Evolutionary conservation across 2,329 filamentous ascomycete genomes (phyloP).

Genomic region (Aspergillus sclerotialis): DNA sequence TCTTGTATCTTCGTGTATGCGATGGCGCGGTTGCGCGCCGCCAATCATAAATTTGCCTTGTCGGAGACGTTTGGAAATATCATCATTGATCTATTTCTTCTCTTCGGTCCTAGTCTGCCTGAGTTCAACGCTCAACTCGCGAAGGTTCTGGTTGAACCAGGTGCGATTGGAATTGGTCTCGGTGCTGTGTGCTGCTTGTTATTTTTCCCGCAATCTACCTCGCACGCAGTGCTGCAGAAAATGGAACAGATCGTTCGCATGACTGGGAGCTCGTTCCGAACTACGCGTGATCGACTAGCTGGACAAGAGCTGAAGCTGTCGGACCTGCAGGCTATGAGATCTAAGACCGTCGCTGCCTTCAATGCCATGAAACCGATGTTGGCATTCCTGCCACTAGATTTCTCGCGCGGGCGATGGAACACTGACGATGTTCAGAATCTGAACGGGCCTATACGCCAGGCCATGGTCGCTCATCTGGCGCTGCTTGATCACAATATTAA

Average conservation of each 20-base stretch:
- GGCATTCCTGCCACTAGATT: conserved; percentile 41
- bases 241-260: conserved; percentile 23
- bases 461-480: conserved; percentile 27
- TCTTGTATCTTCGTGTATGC: conserved; percentile 39
- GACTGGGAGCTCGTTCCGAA: conserved; percentile 23
- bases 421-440: conserved; percentile 37
- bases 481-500: conserved; percentile 39
- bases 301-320: conserved; percentile 11
- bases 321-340: conserved; percentile 24
- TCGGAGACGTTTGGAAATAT: conserved; percentile 44
- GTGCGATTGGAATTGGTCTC: conserved; percentile 40
- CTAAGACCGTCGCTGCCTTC: conserved; percentile 28
- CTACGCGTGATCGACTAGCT: conserved; percentile 15
- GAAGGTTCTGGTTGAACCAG: conserved; percentile 38
- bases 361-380: conserved; percentile 34
- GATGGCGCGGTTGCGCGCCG: conserved; percentile 39
- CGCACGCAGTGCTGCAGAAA: conserved; percentile 34
- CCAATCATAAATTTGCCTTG: conserved; percentile 41
- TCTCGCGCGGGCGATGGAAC: conserved; percentile 41
- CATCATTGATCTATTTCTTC: conserved; percentile 40
- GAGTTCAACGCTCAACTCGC: conserved; percentile 36
- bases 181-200: conserved; percentile 40
- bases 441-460: conserved; percentile 29
- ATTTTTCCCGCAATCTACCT: conserved; percentile 46
- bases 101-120: conserved; percentile 37